These are phyloP conservation scores for Trichoderma lentiforme DNA, from an alignment of 2,329 filamentous ascomycete genomes.

Conservation along the genomic window DNA sequence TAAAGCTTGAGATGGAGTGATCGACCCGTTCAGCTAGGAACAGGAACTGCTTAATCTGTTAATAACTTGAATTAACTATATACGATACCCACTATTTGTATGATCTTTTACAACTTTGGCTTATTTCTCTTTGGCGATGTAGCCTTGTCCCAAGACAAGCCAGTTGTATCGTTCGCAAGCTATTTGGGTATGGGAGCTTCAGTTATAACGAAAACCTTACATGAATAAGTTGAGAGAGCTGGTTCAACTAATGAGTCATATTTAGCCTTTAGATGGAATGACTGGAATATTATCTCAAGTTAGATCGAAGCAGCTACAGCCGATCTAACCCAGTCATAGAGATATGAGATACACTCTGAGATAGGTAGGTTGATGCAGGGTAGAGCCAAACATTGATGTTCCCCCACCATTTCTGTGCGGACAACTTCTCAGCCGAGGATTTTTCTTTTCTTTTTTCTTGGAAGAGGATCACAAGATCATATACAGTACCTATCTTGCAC, in stretches of 20 bases:
- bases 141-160: neutral
- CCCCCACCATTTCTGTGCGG: neutral
- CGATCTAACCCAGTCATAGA: neutral
- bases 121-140: neutral
- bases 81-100: neutral
- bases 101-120: neutral
- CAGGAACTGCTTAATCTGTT: neutral
- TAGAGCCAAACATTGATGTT: neutral
- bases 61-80: neutral
- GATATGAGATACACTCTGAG: neutral
- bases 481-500: neutral
- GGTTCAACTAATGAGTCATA: rapidly evolving
- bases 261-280: neutral
- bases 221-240: neutral
- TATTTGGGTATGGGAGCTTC: too few relatives aligned
- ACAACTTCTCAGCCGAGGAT: neutral
- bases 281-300: neutral
- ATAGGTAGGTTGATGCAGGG: neutral
- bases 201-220: too few relatives aligned
- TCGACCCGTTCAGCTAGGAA: neutral
- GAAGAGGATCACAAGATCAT: neutral
- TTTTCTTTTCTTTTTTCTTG: neutral
- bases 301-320: neutral
- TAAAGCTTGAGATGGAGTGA: neutral
- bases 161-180: neutral